A percentile compares a stretch with the other conserved stretches of the same genome.
phyloP scores from a whole-genome alignment of 2,329 filamentous ascomycete species.

The Botrytis paeoniae region DNA sequence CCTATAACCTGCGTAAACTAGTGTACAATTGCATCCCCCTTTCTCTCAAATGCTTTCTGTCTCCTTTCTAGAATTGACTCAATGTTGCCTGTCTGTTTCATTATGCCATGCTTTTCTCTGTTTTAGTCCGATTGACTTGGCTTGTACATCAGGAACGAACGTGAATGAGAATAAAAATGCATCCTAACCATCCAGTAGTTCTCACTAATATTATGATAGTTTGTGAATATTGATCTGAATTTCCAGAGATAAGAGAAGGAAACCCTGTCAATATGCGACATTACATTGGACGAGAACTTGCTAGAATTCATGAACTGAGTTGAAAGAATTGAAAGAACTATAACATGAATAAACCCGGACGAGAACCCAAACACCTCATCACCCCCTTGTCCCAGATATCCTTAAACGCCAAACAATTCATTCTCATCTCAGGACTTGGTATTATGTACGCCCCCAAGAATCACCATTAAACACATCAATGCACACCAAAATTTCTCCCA shows the following conservation, averaged over 20 bases:
- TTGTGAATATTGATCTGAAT: background rate
- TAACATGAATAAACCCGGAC: background rate
- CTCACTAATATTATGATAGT: background rate
- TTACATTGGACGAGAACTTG: background rate
- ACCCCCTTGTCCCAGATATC: background rate
- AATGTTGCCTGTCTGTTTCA: background rate
- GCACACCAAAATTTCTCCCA: background rate
- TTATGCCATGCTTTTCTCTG: background rate
- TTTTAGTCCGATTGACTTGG: background rate
- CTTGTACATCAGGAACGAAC: background rate
- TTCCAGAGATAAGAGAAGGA: background rate
- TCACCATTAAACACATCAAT: slow-evolving; percentile 10
- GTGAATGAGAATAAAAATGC: background rate
- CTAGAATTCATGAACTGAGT: slow-evolving; percentile 2
- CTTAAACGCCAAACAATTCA: slow-evolving; percentile 4
- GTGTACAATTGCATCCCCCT: background rate
- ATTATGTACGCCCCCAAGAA: slow-evolving; percentile 16
- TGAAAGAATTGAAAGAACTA: slow-evolving; percentile 5
- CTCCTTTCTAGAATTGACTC: background rate
- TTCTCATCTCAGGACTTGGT: slow-evolving; percentile 12
- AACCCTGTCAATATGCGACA: background rate
- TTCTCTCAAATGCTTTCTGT: background rate
- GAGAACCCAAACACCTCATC: slow-evolving; percentile 5
- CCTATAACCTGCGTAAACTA: background rate
- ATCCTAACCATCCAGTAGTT: background rate